Evolutionary conservation across 768 basidiomycete genomes (phyloP), one percentile per base, ranked within the genome.

Genomic region (Boletus huronensis): DNA sequence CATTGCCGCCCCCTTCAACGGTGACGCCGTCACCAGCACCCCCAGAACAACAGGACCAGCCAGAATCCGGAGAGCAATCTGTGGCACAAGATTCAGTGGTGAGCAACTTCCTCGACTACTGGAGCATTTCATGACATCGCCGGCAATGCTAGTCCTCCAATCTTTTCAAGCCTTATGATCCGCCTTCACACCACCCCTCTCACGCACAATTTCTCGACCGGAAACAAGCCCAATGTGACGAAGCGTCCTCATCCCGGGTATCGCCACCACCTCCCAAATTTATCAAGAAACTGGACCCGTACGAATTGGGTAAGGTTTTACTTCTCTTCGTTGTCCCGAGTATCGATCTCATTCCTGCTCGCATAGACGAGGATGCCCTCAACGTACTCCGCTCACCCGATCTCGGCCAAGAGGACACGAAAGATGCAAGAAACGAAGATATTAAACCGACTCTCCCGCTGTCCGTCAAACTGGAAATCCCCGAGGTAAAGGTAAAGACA

Each of bases 211-310:
- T 51, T 38, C 52, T 55, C 11, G 6, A 60, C 8, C 50, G 3
- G 25, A 3, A 48, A 47, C 50, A 46, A 5, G 16, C 28, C 3
- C 29, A 16, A 46, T 6, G 2, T 3, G 40, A 43, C 2, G 34
- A 38, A 9, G 14, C 14, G 7, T 28, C 54, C 8, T 34, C 45
- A 8, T 32, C 51, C 19, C 14, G 10, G 28, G 8, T 21, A 21
- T 31, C 42, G 2, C 25, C 50, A 5, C 40, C 61, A n/a, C 53
- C 34, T 5, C 39, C 38, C 10, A 70, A 64, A 40, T 55, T 63
- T 17, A 21, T 67, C 34, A 69, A 58, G 41, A 69, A 69, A 39
- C 35, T 67, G 3, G 70, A 71, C 47, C 68, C 68, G 0, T 71
- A 69, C 6, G 67, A 70, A 35, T 25, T 68, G 19, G 70, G 70